phyloP scores from a whole-genome alignment of 2,329 filamentous ascomycete genomes.

The Beauveria rudraprayagi region DNA sequence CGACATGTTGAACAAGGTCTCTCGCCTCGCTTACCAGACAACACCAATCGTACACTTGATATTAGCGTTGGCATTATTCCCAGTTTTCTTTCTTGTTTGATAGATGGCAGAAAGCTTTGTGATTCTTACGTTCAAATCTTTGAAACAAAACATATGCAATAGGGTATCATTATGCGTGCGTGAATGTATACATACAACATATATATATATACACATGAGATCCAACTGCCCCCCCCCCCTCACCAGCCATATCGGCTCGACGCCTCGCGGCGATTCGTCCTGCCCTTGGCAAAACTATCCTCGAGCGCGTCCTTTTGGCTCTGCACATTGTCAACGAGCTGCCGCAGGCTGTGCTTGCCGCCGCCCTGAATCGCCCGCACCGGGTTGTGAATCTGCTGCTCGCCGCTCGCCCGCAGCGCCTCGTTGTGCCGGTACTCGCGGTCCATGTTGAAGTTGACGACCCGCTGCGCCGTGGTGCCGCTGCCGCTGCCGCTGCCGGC shows the following conservation, averaged over 20 bases:
- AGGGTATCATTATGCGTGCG: slow-evolving; percentile 3
- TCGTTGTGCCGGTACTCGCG: slow-evolving; percentile 82
- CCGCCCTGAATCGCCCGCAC: slow-evolving; percentile 72
- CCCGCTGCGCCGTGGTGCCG: slow-evolving; percentile 38
- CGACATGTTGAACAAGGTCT: slow-evolving; percentile 36
- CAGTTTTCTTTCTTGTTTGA: not conserved
- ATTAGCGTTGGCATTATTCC: not conserved
- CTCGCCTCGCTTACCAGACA: not conserved
- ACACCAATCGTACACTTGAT: not conserved
- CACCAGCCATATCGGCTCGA: slow-evolving; percentile 77
- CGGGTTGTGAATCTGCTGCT: slow-evolving; percentile 69
- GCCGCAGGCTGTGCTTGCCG: slow-evolving; percentile 75
- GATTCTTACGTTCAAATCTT: not conserved
- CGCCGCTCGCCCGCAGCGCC: slow-evolving; percentile 59
- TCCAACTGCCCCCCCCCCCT: not conserved
- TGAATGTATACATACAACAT: not conserved
- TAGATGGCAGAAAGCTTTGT: not conserved
- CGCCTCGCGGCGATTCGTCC: slow-evolving; percentile 72
- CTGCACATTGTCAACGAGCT: slow-evolving; percentile 75
- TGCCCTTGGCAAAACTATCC: slow-evolving; percentile 80
- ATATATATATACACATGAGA: too few species aligned
- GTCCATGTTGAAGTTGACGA: slow-evolving; percentile 86
- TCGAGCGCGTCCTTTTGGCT: slow-evolving; percentile 81
- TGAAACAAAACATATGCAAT: too few species aligned
- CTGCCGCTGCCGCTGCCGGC: slow-evolving; percentile 11